Evolutionary conservation across 257 asterid species (phyloP).

Genomic region (Salvia splendens): DNA sequence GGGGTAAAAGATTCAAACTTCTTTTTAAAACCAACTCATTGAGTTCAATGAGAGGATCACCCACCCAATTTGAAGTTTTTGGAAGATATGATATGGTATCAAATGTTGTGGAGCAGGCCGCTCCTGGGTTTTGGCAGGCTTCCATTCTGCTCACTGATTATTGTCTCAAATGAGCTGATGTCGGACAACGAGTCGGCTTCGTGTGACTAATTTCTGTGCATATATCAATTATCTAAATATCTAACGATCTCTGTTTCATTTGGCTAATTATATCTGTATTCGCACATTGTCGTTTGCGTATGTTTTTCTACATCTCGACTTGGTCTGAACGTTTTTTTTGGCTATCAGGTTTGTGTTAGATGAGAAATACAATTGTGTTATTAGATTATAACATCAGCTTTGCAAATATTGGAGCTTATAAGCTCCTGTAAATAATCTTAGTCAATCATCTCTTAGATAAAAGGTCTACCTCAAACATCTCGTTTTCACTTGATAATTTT

Average conservation of each 20-base stretch:
- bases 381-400: conserved; percentile 12
- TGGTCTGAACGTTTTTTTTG: background rate
- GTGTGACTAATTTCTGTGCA: too few species aligned
- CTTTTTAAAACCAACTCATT: background rate
- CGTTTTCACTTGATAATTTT: background rate
- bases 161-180: too few species aligned
- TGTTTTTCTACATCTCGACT: background rate
- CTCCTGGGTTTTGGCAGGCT: background rate
- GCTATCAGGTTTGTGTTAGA: conserved; percentile 3
- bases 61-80: background rate
- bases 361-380: background rate
- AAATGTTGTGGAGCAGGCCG: background rate
- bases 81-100: background rate
- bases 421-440: background rate
- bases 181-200: too few species aligned
- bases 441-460: background rate
- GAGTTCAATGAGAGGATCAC: background rate
- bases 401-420: background rate
- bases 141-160: too few species aligned
- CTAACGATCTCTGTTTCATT: background rate
- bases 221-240: background rate
- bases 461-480: background rate
- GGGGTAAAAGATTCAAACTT: background rate
- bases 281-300: background rate
- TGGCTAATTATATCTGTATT: background rate